Evolutionary conservation across 495 filamentous ascomycete genomes (phyloP).

Genomic region (Cryomyces antarcticus): DNA sequence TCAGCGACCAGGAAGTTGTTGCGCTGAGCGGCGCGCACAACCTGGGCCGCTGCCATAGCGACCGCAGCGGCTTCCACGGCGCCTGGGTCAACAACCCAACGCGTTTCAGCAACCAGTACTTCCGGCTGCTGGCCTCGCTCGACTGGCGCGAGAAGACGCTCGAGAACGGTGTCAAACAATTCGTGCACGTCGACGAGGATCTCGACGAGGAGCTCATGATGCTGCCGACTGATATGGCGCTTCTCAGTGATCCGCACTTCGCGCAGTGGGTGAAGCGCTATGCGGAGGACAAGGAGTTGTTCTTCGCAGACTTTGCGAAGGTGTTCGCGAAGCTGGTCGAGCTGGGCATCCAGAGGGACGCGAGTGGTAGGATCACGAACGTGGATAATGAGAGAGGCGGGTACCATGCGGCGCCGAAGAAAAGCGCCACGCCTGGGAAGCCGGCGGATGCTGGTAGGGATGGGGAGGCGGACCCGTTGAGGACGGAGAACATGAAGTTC

Average conservation of each 20-base stretch:
- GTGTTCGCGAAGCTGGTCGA: slow-evolving; percentile 43
- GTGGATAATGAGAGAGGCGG: slow-evolving; percentile 3
- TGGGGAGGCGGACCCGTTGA: slow-evolving; percentile 4
- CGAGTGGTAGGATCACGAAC: slow-evolving; percentile 14
- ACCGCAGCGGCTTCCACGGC: slow-evolving; percentile 38
- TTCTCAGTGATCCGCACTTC: slow-evolving; percentile 16
- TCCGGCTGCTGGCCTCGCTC: slow-evolving; percentile 30
- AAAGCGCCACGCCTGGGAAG: slow-evolving; percentile 1
- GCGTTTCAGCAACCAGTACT: slow-evolving; percentile 43
- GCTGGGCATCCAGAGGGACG: slow-evolving; percentile 36
- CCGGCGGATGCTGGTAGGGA: neutral
- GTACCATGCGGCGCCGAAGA: slow-evolving; percentile 6
- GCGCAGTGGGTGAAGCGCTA: slow-evolving; percentile 35
- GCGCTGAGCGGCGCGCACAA: slow-evolving; percentile 40
- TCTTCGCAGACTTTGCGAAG: slow-evolving; percentile 39
- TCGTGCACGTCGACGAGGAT: slow-evolving; percentile 38
- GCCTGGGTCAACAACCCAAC: slow-evolving; percentile 46
- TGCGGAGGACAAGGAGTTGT: slow-evolving; percentile 37
- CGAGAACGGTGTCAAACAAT: slow-evolving; percentile 32
- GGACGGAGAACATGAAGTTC: slow-evolving; percentile 3
- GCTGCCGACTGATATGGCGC: slow-evolving; percentile 26
- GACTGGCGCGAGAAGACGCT: slow-evolving; percentile 34
- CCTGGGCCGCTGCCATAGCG: slow-evolving; percentile 37
- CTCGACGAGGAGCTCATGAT: slow-evolving; percentile 35
- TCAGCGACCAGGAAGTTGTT: slow-evolving; percentile 43